phyloP scores from a whole-genome alignment of 805 yeast genomes.

The Kurtzmaniella fragi region DNA sequence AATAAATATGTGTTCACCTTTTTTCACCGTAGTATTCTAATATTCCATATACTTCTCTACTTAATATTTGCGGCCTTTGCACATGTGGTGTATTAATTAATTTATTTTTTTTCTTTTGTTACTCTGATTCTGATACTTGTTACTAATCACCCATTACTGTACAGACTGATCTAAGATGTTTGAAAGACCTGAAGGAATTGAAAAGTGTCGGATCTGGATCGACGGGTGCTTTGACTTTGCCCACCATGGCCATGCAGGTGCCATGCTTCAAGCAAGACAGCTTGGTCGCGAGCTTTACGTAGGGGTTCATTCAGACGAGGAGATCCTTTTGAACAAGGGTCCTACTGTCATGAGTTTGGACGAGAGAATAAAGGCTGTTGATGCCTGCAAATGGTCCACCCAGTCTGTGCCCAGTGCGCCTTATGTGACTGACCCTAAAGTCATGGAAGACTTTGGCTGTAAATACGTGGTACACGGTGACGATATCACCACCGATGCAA shows the following conservation, averaged over 20 bases:
- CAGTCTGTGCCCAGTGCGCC: slow-evolving; percentile 74
- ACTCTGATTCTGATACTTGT: too few relatives aligned
- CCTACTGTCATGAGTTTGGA: slow-evolving; percentile 85
- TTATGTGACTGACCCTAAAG: slow-evolving; percentile 82
- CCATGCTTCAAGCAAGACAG: slow-evolving; percentile 87
- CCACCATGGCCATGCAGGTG: slow-evolving; percentile 97
- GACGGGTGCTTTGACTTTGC: slow-evolving; percentile 98
- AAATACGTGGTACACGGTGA: slow-evolving; percentile 97
- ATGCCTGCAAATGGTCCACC: slow-evolving; percentile 88
- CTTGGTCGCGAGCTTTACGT: slow-evolving; percentile 71
- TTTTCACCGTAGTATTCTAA: too few relatives aligned
- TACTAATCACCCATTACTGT: too few relatives aligned
- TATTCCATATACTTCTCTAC: too few relatives aligned
- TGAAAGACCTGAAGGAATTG: slow-evolving; percentile 39
- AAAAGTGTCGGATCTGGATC: slow-evolving; percentile 70
- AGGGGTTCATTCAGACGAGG: slow-evolving; percentile 92
- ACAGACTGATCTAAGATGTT: slow-evolving; percentile 18
- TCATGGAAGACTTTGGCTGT: slow-evolving; percentile 72
- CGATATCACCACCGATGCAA: slow-evolving; percentile 93
- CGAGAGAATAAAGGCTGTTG: slow-evolving; percentile 81
- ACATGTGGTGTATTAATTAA: too few relatives aligned
- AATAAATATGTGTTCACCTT: too few relatives aligned
- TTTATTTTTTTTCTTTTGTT: too few relatives aligned
- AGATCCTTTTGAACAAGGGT: slow-evolving; percentile 77
- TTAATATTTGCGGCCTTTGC: too few relatives aligned